Evolutionary conservation across 2,329 filamentous ascomycete species (phyloP), one percentile per base, ranked within the genome.

Genomic region (Fusarium domesticum): DNA sequence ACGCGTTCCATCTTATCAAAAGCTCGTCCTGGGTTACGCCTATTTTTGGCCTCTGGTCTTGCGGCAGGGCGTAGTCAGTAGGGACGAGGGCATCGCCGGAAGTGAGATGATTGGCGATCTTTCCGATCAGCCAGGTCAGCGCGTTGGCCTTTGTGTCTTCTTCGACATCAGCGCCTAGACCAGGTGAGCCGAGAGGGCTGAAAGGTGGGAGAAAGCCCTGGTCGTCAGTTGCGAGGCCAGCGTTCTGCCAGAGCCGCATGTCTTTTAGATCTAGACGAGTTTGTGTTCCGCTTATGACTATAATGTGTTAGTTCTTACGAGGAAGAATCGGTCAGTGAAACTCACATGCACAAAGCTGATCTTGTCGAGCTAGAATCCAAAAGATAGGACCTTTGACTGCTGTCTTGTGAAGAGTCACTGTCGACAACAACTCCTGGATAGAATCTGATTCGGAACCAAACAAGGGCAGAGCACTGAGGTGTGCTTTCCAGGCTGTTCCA

Each of bases 121-220:
- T 85, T 6, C 80, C 77, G 46, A 83, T 70, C 7, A 86, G 73
- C 81, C 81, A 86, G 6, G 84, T 75, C 4, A 87, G 61, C 0
- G 78, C 77, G 11, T 86, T 85, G 32, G 75, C 78, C 41, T 83
- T 78, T 48, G 82, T 71, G 48, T 85, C 83, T 63, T 85, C 81
- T 44, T 74, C 72, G 72, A 83, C 81, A 10, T 72, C 63, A 52
- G 54, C 76, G 57, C 43, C 70, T 57, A 66, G 72, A 68, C 47
- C 68, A 48, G 36, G 56, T 3, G 75, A 68, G 2, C 45, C 16
- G 65, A 53, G n/a, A 74, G 66, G 54, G 73, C 44, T 58, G 5
- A 57, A 56, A 0, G 56, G 53, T 37, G 56, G 52, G 0, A 59
- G 18, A 5, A 45, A 45, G 1, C 56, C 56, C 0, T 59, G 46